Evolutionary conservation across 768 basidiomycete genomes (phyloP).

Genomic region (Phlegmacium glaucopus): DNA sequence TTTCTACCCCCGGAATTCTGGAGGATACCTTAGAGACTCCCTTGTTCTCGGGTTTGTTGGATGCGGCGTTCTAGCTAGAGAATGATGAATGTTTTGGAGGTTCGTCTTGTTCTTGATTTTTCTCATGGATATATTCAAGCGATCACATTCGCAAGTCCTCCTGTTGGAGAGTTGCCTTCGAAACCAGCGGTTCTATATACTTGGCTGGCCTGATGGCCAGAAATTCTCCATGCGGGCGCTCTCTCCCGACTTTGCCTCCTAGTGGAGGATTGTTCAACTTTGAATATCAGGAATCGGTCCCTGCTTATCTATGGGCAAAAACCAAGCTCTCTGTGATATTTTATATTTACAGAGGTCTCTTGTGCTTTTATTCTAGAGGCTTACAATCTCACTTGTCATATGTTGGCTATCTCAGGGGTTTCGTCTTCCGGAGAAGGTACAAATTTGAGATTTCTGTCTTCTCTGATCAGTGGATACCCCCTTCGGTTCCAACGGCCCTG

Average conservation of each 20-base stretch:
- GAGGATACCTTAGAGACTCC: too few species aligned
- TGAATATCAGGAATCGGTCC: conserved; percentile 57
- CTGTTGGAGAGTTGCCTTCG: conserved; percentile 42
- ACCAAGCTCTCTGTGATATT: conserved; percentile 33
- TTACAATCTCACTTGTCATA: neutral
- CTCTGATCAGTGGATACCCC: too few species aligned
- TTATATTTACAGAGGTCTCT: conserved; percentile 11
- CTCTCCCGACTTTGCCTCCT: conserved; percentile 31
- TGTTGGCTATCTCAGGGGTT: conserved; percentile 7
- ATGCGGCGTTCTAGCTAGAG: too few species aligned
- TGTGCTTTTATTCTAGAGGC: neutral
- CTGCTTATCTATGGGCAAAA: conserved; percentile 26
- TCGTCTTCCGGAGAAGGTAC: neutral
- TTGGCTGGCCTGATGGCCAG: conserved; percentile 25
- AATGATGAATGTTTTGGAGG: too few species aligned
- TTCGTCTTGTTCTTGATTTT: too few species aligned
- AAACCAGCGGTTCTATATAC: conserved; percentile 39
- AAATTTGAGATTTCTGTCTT: too few species aligned
- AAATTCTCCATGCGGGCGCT: conserved; percentile 22
- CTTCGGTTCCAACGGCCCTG: too few species aligned
- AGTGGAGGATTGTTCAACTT: conserved; percentile 58
- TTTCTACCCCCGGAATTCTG: too few species aligned
- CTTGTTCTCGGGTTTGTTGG: too few species aligned
- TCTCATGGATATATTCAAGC: too few species aligned
- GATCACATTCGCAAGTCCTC: conserved; percentile 51